Base-by-base conservation (phyloP, 73 alveolate genomes). In the Paramecium pentaurelia region DNA sequence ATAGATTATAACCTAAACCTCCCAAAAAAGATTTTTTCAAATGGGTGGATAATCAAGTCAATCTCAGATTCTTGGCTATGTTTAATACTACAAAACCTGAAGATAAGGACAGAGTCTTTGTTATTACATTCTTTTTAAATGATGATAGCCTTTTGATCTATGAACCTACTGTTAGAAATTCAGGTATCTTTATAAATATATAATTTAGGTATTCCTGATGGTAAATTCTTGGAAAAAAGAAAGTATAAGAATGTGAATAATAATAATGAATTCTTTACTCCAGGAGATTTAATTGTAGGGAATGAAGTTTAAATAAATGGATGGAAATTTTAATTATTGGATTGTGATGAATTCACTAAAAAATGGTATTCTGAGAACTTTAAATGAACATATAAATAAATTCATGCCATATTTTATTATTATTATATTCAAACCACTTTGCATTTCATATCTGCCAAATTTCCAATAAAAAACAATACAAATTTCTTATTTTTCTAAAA, bases 11-110 rank as follows among this genome's bases (percentile, higher is more conserved):
- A 44, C 98, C 98, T 36, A 90, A 95, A 85, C 95, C 98, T 49
- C 98, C 99, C 22, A 95, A 95, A 88, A 94, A 97, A 85, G 99
- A 98, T 93, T 98, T 96, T 96, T 95, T 96, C 96, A 98, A 98
- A 95, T 98, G 97, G 94, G 98, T 97, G 60, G 98, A 98, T 93
- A 98, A 97, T 88, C 97, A 97, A 84, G 96, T 96, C 86, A 96
- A 93, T 71, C 93, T 98, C 86, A 96, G 99, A 93, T 98, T 95
- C 93, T 92, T 96, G 20, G 98, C 98, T 30, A 94, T 94, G 86
- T 95, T 98, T 60, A 98, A 97, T 95, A 97, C 98, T 20, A 94
- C 94, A 6, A 95, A 88, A 58, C 97, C 99, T 2, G 99, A 97
- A 86, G 99, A 97, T 92, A 95, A 90, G 6, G 99, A 97, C 49